Conservation (phyloP, 805 yeast genomes). For the Zygotorulaspora danielsina region DNA sequence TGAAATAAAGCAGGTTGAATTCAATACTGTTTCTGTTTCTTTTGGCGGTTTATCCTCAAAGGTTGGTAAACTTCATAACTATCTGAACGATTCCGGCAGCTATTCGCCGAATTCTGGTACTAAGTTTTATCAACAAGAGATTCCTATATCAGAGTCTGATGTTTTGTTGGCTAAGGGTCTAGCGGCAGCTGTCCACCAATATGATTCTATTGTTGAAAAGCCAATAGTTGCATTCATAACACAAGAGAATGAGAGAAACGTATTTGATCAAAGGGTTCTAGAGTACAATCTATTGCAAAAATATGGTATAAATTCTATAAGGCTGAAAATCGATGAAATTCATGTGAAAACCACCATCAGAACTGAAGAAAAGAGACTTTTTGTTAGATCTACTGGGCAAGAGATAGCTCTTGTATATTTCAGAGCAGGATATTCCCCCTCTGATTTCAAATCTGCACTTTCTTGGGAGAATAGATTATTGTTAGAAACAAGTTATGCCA, state of each 20-base stretch:
- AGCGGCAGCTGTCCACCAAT: constrained; percentile 58
- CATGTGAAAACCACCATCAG: constrained; percentile 41
- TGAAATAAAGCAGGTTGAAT: constrained; percentile 86
- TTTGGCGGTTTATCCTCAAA: constrained; percentile 86
- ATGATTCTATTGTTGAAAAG: constrained; percentile 35
- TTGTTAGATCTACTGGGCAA: constrained; percentile 49
- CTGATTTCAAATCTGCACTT: constrained; percentile 59
- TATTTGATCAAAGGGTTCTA: constrained; percentile 83
- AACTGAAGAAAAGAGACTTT: constrained; percentile 43
- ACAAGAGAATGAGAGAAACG: constrained; percentile 82
- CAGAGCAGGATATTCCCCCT: constrained; percentile 84
- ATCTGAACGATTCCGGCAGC: constrained; percentile 54
- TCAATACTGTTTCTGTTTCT: constrained; percentile 92
- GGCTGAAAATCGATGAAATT: constrained; percentile 66
- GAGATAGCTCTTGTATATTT: constrained; percentile 88
- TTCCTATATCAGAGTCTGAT: constrained; percentile 66
- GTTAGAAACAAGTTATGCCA: constrained; percentile 72
- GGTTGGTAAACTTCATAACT: constrained; percentile 71
- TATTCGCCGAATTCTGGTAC: constrained; percentile 43
- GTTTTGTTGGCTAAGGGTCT: constrained; percentile 61
- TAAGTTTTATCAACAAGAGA: constrained; percentile 41
- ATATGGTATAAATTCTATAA: constrained; percentile 54
- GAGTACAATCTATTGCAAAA: constrained; percentile 63
- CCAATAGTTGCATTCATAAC: constrained; percentile 70
- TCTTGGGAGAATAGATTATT: constrained; percentile 76